These are phyloP conservation scores for Juncus effusus DNA, from an alignment of 176 grass and related monocot genomes.

Conservation along the genomic window DNA sequence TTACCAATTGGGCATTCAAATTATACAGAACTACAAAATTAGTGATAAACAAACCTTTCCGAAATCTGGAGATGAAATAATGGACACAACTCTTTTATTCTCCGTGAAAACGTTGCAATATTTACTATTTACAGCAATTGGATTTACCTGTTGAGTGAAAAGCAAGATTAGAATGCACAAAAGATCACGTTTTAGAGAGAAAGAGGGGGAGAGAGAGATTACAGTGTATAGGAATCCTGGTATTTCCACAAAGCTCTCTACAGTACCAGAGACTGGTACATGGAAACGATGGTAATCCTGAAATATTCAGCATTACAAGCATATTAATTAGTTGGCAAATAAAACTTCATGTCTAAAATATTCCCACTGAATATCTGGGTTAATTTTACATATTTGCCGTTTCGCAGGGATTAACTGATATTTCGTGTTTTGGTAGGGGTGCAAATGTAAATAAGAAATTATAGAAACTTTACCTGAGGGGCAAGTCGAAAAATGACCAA, in stretches of 20 bases:
- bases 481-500: constrained; percentile 95
- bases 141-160: constrained; percentile 73
- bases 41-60: constrained; percentile 64
- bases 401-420: no score
- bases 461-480: constrained; percentile 60
- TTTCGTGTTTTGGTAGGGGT: no score
- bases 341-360: constrained; percentile 1
- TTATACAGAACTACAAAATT: background rate
- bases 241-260: constrained; percentile 88
- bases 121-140: constrained; percentile 97
- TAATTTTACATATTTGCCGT: no score
- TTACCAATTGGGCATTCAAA: constrained; percentile 3
- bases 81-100: constrained; percentile 80
- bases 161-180: background rate
- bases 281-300: constrained; percentile 99
- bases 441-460: background rate
- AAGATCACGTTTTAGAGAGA: background rate
- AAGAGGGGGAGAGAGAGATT: constrained; percentile 12
- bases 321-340: background rate
- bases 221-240: constrained; percentile 94
- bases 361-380: no score
- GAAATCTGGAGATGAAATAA: constrained; percentile 81
- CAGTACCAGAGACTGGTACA: constrained; percentile 84
- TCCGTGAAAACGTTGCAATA: constrained; percentile 98
- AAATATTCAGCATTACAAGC: constrained; percentile 8